These are phyloP conservation scores for Kwoniella bestiolae DNA, from an alignment of 768 basidiomycete genomes.

Conservation along the genomic window DNA sequence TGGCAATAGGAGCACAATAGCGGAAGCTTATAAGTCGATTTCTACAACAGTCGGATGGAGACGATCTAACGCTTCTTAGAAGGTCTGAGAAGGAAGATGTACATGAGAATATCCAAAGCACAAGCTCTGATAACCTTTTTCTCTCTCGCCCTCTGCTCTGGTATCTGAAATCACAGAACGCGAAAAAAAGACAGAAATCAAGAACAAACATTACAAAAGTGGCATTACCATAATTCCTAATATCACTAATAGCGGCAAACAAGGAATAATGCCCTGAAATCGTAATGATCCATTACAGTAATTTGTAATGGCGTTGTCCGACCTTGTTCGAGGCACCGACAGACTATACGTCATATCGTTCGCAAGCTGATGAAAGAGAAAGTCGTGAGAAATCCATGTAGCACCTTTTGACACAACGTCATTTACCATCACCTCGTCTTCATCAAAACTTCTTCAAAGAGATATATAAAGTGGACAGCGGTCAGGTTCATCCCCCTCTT, in stretches of 20 bases:
- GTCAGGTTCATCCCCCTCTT: background rate
- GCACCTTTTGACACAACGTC: background rate
- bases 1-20: too few species aligned
- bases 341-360: conserved; percentile 10
- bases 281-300: background rate
- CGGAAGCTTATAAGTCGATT: too few species aligned
- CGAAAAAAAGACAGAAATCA: background rate
- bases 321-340: background rate
- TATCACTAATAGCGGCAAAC: background rate
- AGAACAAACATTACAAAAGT: background rate
- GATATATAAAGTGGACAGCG: background rate
- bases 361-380: background rate
- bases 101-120: too few species aligned
- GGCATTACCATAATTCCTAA: background rate
- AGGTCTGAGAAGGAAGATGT: too few species aligned
- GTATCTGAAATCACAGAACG: too few species aligned
- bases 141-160: too few species aligned
- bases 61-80: too few species aligned
- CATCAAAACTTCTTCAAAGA: too few species aligned
- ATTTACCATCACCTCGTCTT: background rate
- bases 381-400: background rate
- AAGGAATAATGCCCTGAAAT: background rate
- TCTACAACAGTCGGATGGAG: too few species aligned
- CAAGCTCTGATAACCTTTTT: too few species aligned
- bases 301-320: background rate